Evolutionary conservation across 2,329 filamentous ascomycete species (phyloP), one percentile per base, ranked within the genome.

Genomic region (Dactylonectria macrodidyma): DNA sequence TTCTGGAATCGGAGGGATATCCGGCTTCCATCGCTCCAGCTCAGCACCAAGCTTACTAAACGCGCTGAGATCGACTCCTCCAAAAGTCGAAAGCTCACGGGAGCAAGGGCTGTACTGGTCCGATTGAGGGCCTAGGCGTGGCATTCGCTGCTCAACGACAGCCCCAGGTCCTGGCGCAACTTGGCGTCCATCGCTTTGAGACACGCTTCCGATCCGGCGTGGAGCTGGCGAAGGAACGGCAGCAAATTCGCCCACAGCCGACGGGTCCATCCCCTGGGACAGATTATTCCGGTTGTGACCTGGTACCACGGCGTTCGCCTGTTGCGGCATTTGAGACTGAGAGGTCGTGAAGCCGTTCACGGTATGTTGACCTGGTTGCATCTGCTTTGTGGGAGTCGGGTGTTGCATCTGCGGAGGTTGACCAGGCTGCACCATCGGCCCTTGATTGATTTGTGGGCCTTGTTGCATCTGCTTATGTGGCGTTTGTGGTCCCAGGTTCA

Each of bases 1-100:
- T 74, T 98, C 95, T 24, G 88, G 84, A 19, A 95, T 86, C 2
- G 86, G 84, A 0, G 96, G 95, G 44, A 95, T 86, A 64, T 93
- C 92, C 0, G 95, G 94, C 75, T 91, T 93, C 75, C 90, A 85
- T 51, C 87, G 86, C 57, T 90, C 84, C 44, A 97, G 86, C 54
- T 93, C 90, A 38, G 87, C 85, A 5, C 92, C 91, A 57, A 95
- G 80, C 57, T 89, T 88, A 62, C 85, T 86, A 24, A 93, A 84
- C 5, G 91, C 88, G 44, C 89, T 84, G 12, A 95, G 83, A 66
- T 93, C 89, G 66, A 95, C 87, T 1, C 94, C 94, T 9, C 95
- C 95, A 79, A 91, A 91, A 1, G 87, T 87, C 48, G 87, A 86
- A 44, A 89, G 73, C 57, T 87, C 83, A 9, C 89, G 84, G 10